Conservation (phyloP, 164 flowering plant genomes). For the Brasenia schreberi region DNA sequence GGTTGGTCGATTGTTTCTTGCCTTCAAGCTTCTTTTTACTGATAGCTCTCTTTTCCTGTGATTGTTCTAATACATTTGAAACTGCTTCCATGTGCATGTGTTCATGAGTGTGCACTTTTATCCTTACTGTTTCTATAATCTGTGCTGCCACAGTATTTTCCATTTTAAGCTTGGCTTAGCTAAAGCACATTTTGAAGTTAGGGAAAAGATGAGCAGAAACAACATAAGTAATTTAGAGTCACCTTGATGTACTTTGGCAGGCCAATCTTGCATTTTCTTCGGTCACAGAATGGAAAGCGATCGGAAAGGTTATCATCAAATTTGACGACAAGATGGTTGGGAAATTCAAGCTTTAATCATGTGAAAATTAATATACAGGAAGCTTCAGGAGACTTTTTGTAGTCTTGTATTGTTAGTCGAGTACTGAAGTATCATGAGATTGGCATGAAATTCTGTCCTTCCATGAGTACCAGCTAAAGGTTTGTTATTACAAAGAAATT, state of each 20-base stretch:
- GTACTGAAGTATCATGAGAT: neutral
- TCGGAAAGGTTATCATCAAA: constrained; percentile 76
- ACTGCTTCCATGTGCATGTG: too few relatives aligned
- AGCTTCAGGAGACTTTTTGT: neutral
- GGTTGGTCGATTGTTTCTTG: constrained; percentile 24
- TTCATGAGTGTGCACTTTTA: too few relatives aligned
- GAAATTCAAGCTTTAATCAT: constrained; percentile 42
- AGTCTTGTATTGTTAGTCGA: too few relatives aligned
- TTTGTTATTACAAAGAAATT: too few relatives aligned
- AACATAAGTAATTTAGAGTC: neutral
- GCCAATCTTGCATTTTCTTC: constrained; percentile 69
- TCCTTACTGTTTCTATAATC: neutral
- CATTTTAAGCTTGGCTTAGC: neutral
- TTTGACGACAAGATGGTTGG: constrained; percentile 24
- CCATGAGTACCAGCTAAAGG: too few relatives aligned
- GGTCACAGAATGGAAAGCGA: constrained; percentile 59
- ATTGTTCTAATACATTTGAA: neutral
- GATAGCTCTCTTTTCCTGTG: neutral
- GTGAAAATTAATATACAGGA: neutral
- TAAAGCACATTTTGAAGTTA: too few relatives aligned
- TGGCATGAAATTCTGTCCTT: too few relatives aligned
- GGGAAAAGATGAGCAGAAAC: neutral
- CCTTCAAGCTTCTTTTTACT: neutral
- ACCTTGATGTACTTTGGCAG: neutral
- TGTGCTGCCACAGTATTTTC: neutral